A percentile compares a stretch with the other conserved stretches of the same genome.
These are phyloP conservation scores for Neckera pumila DNA, from an alignment of 225 moss, liverwort and hornwort species.

Conservation along the genomic window DNA sequence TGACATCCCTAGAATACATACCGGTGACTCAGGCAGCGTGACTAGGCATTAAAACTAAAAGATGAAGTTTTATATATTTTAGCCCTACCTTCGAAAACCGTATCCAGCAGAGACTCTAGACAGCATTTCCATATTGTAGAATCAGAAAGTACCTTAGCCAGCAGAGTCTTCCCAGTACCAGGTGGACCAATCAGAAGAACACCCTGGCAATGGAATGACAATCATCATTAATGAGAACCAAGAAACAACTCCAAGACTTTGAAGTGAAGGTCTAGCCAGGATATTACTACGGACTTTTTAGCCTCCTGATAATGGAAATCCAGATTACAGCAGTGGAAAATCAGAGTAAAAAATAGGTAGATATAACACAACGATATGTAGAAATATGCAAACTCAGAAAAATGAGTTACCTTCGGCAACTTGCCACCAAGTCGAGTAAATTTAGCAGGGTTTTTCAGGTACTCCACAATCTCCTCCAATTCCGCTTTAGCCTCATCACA, in stretches of 20 bases:
- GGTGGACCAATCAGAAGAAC: conserved; percentile 97
- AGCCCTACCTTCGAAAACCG: background rate
- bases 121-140: background rate
- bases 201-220: conserved; percentile 40
- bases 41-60: background rate
- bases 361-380: background rate
- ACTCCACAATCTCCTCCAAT: conserved; percentile 98
- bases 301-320: background rate
- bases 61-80: background rate
- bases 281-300: background rate
- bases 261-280: background rate
- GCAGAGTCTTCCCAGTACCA: conserved; percentile 94
- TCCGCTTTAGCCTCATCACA: conserved; percentile 99
- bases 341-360: background rate
- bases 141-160: conserved; percentile 67
- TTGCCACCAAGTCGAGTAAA: conserved; percentile 99
- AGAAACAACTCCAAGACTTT: background rate
- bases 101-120: conserved; percentile 2
- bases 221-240: background rate
- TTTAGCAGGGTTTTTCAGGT: conserved; percentile 86
- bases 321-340: background rate
- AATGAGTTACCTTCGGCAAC: conserved; percentile 69
- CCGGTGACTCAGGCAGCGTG: background rate
- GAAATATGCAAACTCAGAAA: background rate
- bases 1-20: background rate